Evolutionary conservation across 768 basidiomycete species (phyloP).

Genomic region (Heimioporus sp.): DNA sequence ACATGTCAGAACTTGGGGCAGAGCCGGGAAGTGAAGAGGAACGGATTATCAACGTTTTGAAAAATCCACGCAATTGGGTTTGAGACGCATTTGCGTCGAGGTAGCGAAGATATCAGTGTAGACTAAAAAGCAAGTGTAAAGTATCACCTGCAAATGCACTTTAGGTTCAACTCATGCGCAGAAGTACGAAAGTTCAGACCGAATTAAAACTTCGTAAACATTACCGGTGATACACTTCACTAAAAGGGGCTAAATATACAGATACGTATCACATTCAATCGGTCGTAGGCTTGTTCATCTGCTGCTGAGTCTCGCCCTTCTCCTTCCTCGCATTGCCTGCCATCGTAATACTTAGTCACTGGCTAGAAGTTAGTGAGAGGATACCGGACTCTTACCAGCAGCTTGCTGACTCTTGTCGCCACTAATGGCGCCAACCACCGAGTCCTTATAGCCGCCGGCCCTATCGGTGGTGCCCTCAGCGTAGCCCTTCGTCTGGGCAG

Average conservation of each 20-base stretch:
- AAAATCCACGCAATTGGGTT: slow-evolving; percentile 65
- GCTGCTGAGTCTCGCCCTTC: slow-evolving; percentile 54
- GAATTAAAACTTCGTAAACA: neutral
- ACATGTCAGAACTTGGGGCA: slow-evolving; percentile 71
- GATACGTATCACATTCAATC: neutral
- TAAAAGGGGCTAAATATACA: neutral
- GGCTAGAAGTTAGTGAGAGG: too few species aligned
- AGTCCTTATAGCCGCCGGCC: slow-evolving; percentile 49
- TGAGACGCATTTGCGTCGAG: neutral
- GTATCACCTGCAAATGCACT: too few species aligned
- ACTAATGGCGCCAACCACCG: slow-evolving; percentile 52
- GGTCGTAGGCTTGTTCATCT: slow-evolving; percentile 41
- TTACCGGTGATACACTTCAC: slow-evolving; percentile 1
- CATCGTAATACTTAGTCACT: neutral
- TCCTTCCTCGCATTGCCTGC: slow-evolving; percentile 53
- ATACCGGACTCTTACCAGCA: slow-evolving; percentile 34
- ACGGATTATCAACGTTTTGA: slow-evolving; percentile 58
- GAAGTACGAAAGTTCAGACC: neutral
- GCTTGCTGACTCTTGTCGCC: slow-evolving; percentile 53
- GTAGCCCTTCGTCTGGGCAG: slow-evolving; percentile 50
- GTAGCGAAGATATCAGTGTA: too few species aligned
- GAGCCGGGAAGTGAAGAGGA: slow-evolving; percentile 66
- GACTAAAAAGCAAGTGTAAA: too few species aligned
- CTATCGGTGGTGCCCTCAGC: slow-evolving; percentile 47
- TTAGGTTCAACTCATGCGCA: too few species aligned